Evolutionary conservation across 1,284 basidiomycete species (phyloP), one percentile per base, ranked within the genome.

Genomic region (Coniophora puteana): DNA sequence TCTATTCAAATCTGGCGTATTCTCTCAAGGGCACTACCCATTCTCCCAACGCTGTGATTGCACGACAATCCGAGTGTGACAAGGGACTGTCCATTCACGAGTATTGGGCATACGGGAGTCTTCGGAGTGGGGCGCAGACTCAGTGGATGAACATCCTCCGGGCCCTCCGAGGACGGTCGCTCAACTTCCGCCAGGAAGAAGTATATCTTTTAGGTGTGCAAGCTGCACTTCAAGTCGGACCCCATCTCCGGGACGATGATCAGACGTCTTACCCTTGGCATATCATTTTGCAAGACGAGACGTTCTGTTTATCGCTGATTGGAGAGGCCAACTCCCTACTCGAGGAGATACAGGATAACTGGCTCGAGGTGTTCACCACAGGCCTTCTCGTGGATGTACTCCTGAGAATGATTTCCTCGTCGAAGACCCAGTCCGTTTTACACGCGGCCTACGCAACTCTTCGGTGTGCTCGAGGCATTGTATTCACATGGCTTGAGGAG

Each of bases 91-190:
- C 47, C 5, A 47, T 70, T 4, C 71, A 76, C 24, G 73, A 77
- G 43, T 69, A 61, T 29, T 51, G 66, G 6, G 58, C 67, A 0
- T 76, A 71, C 42, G 65, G 66, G 1, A 54, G 56, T 24, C 43
- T 77, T 22, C 69, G 74, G 4, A 61, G 67, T 24, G 73, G 74
- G 2, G 45, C 54, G 5, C 51, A 49, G 1, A 46, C 76, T 0
- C 75, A 77, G 34, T 77, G 74, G 74, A 47, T 69, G 29, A 78
- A 76, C 42, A 66, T 77, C 12, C 50, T 63, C 5, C 58, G 66
- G 17, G 72, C 70, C 44, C 45, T 76, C 12, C 53, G 56, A 8
- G 58, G 61, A 11, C 55, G 59, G 23, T 46, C 47, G 1, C 48
- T 78, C 24, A 63, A 55, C 1, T 68, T 74, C 36, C 49, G 54